Percentiles rank a stretch among this genome's conserved stretches.
phyloP scores from a whole-genome alignment of 371 early-diverging fungal genomes.

The Haplosporangium sp. region DNA sequence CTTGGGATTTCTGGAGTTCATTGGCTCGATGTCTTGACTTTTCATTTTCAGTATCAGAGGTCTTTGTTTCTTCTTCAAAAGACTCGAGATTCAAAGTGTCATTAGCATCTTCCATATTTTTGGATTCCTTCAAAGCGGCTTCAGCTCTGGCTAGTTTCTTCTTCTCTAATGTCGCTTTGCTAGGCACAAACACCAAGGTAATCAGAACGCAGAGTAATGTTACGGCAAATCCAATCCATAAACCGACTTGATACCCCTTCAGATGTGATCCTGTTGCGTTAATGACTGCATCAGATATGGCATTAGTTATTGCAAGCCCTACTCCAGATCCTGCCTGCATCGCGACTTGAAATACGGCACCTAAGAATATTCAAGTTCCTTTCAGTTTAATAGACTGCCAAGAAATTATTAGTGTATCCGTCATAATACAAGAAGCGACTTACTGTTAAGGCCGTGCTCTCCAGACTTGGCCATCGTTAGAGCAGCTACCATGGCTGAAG shows the following conservation, averaged over 20 bases:
- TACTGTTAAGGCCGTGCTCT: slow-evolving; percentile 55
- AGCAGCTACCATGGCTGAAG: slow-evolving; percentile 52
- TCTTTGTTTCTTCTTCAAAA: not conserved
- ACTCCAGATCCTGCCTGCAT: slow-evolving; percentile 55
- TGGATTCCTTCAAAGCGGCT: not conserved
- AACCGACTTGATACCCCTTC: slow-evolving; percentile 48
- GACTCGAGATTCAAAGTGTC: not conserved
- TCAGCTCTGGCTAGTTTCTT: slow-evolving; percentile 29
- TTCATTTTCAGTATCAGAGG: not conserved
- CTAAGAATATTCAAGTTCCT: slow-evolving; percentile 4
- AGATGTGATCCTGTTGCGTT: slow-evolving; percentile 28
- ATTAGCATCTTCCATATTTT: not conserved
- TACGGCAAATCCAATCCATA: slow-evolving; percentile 52
- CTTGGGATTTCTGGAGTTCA: not conserved
- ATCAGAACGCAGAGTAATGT: slow-evolving; percentile 49
- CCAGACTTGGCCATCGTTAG: slow-evolving; percentile 53
- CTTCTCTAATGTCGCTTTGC: slow-evolving; percentile 42
- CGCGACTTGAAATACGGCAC: slow-evolving; percentile 52
- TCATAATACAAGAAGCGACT: slow-evolving; percentile 1
- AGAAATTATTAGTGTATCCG: not conserved
- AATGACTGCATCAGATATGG: slow-evolving; percentile 46
- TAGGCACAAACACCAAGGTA: slow-evolving; percentile 49
- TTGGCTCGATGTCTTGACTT: not conserved
- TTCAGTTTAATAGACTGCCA: no score
- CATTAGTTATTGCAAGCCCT: slow-evolving; percentile 48